Conservation (phyloP, 495 filamentous ascomycete species). For the Aspergillus conjunctus region DNA sequence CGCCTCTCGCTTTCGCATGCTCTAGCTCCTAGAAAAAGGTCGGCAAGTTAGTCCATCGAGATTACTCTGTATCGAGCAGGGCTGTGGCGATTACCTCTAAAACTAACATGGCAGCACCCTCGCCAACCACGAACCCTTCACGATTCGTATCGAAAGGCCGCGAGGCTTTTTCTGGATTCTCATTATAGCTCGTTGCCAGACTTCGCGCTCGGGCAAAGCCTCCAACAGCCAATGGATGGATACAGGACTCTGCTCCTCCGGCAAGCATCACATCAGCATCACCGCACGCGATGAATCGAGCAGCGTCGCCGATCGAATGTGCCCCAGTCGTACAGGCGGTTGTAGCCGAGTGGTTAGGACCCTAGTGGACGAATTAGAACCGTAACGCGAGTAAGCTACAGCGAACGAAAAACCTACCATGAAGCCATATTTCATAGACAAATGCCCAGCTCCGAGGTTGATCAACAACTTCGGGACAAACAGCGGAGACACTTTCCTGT, state of each 20-base stretch:
- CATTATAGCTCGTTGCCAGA: conserved; percentile 78
- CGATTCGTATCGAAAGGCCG: conserved; percentile 86
- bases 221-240: conserved; percentile 88
- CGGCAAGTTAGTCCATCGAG: conserved; percentile 8
- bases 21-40: conserved; percentile 63
- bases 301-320: conserved; percentile 90
- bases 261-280: conserved; percentile 95
- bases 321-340: conserved; percentile 96
- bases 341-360: conserved; percentile 87
- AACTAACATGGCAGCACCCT: conserved; percentile 85
- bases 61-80: background rate
- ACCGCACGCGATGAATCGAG: conserved; percentile 83
- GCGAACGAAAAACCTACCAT: conserved; percentile 44
- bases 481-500: conserved; percentile 86
- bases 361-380: conserved; percentile 42
- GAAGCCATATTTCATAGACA: conserved; percentile 91
- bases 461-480: conserved; percentile 93
- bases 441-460: conserved; percentile 91
- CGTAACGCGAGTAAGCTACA: background rate
- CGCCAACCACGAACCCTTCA: conserved; percentile 86
- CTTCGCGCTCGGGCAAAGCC: conserved; percentile 89
- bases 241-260: conserved; percentile 91
- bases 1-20: conserved; percentile 78
- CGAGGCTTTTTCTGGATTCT: conserved; percentile 70
- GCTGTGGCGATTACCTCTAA: conserved; percentile 60